Conservation (phyloP, 345 rosid species). For the Anacardium occidentale region DNA sequence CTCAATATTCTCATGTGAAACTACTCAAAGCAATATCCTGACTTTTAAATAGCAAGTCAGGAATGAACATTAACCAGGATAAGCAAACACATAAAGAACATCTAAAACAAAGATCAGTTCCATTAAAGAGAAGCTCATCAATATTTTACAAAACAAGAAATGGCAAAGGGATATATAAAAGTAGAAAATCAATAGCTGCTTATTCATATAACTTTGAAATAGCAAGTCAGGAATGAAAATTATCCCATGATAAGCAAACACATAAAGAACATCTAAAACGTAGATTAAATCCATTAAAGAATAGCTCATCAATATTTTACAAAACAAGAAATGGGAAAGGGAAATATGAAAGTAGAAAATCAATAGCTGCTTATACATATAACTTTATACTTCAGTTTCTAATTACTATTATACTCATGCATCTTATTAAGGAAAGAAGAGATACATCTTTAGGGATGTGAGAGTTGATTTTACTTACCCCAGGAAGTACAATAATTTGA, state of each 20-base stretch:
- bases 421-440: background rate
- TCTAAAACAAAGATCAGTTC: background rate
- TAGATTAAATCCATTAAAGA: background rate
- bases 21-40: constrained; percentile 6
- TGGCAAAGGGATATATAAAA: background rate
- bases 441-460: constrained; percentile 20
- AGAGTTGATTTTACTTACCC: constrained; percentile 58
- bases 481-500: constrained; percentile 80
- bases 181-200: background rate
- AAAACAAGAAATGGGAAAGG: constrained; percentile 2
- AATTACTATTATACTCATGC: background rate
- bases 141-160: background rate
- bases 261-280: background rate
- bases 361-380: background rate
- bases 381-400: background rate
- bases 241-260: background rate
- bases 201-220: background rate
- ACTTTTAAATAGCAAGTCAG: constrained; percentile 2
- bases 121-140: background rate
- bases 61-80: no score
- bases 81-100: background rate
- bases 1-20: background rate
- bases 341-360: background rate
- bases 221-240: background rate
- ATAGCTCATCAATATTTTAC: background rate